phyloP scores from a whole-genome alignment of 2,329 filamentous ascomycete genomes.

The Elsinoe arachidis region DNA sequence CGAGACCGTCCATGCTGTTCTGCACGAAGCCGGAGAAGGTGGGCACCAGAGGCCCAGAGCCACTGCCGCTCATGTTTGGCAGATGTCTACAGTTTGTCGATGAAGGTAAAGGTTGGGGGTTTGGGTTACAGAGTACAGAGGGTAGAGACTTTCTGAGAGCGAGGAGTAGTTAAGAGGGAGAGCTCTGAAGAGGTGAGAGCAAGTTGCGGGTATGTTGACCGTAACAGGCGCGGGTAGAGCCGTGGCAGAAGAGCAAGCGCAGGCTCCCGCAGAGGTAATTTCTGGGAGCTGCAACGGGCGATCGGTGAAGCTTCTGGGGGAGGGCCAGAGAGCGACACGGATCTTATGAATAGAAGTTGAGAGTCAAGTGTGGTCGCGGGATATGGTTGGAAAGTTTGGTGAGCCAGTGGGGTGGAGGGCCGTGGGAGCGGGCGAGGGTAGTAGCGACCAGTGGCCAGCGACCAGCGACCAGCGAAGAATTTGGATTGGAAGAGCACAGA shows the following conservation, averaged over 20 bases:
- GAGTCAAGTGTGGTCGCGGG: constrained; percentile 2
- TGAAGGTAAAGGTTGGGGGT: not conserved
- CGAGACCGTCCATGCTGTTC: constrained; percentile 56
- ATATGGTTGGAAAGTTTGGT: constrained; percentile 5
- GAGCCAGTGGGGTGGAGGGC: constrained; percentile 3
- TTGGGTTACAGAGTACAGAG: not conserved
- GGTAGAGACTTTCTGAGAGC: not conserved
- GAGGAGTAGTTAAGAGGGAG: not conserved
- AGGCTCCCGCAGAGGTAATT: not conserved
- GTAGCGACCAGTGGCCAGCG: not conserved
- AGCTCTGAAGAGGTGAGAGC: not conserved
- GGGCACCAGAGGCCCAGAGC: constrained; percentile 31
- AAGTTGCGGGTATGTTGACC: not conserved
- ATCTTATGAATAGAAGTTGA: constrained; percentile 7
- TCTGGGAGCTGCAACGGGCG: constrained; percentile 1
- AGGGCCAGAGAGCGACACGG: not conserved
- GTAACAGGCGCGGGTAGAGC: not conserved
- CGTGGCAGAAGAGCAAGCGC: not conserved
- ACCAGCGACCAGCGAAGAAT: not conserved
- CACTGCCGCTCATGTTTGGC: constrained; percentile 26
- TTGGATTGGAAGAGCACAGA: not conserved
- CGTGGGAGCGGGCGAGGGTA: constrained; percentile 1
- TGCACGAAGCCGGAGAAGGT: constrained; percentile 33
- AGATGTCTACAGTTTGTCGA: not conserved
- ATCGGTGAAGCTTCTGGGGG: constrained; percentile 1